A percentile compares a stretch with the other conserved stretches of the same genome.
Conservation (phyloP, 805 yeast genomes). For the Hagleromyces aurorensis region DNA sequence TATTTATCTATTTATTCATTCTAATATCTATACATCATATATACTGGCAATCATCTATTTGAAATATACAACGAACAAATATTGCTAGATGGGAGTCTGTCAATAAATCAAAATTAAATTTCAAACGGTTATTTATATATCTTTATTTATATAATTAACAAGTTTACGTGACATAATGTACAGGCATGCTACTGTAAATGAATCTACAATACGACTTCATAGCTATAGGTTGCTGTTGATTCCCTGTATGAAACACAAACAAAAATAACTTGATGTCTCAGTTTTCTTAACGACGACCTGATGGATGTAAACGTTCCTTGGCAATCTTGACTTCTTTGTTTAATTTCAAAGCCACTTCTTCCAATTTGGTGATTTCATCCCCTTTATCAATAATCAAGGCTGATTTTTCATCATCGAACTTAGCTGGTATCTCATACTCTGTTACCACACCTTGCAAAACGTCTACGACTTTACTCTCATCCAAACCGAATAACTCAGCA, state of each 20-base stretch:
- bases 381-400: conserved; percentile 64
- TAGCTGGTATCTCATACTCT: conserved; percentile 67
- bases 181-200: conserved; percentile 14
- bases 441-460: conserved; percentile 70
- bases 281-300: conserved; percentile 17
- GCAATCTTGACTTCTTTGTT: conserved; percentile 33
- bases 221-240: conserved; percentile 2
- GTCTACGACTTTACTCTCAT: conserved; percentile 46
- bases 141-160: conserved; percentile 6
- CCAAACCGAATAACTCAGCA: conserved; percentile 57
- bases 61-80: not conserved
- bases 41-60: not conserved
- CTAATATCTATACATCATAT: not conserved
- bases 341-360: conserved; percentile 77
- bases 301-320: conserved; percentile 28
- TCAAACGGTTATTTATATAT: conserved; percentile 2
- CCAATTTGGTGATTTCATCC: conserved; percentile 75
- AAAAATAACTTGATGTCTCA: not conserved
- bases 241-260: not conserved
- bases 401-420: conserved; percentile 55
- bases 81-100: not conserved
- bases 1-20: not conserved
- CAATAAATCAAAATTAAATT: not conserved
- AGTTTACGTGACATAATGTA: conserved; percentile 10
- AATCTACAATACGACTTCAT: conserved; percentile 4